Base-by-base conservation (phyloP, 352 stramenopile genomes). In the Pythium dissimile region DNA sequence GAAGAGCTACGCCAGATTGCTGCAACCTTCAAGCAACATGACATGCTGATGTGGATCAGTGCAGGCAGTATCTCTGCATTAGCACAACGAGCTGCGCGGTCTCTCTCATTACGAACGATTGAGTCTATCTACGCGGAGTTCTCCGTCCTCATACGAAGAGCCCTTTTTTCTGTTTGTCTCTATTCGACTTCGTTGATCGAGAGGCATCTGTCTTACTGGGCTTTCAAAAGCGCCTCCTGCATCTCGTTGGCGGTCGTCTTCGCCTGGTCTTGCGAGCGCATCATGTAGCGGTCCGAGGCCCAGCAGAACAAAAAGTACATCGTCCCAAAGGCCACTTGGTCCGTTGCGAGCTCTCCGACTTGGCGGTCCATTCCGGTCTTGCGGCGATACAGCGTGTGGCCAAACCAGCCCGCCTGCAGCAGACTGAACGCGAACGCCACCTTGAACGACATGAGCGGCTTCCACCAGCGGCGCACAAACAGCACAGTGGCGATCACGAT, bases 221-320 rank as follows among this genome's bases (percentile, higher is more conserved):
- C n/a, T 37, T 68, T 68, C 2, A n/a, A 28, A 13, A 88, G 55
- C 35, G 89, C 70, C 13, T 73, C 67, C 35, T 82, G 69, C 45
- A 93, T 71, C 30, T 85, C 80, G 2, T 80, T 47, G 11, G 81
- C 77, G 12, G 69, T 86, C 54, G 86, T 67, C 70, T 89, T 80
- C 28, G 84, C 84, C 13, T 74, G 54, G 42, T 74, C 66, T 41
- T 85, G 69, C 16, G 78, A 82, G 58, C 80, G 75, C 52, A 93
- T 66, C 84, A 93, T 93, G 65, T 80, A 93, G 46, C 84, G 80
- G 62, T 93, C 84, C 35, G 84, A 82, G 39, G 67, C 63, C 84
- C 84, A 93, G 60, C 75, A 89, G 28, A 93, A 67, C 10, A 75
- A 35, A 37, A 93, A 93, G 67, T 88, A 91, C 53, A 91, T 69